Evolutionary conservation across 2,329 filamentous ascomycete species (phyloP), one percentile per base, ranked within the genome.

Genomic region (Cadophora gregata): DNA sequence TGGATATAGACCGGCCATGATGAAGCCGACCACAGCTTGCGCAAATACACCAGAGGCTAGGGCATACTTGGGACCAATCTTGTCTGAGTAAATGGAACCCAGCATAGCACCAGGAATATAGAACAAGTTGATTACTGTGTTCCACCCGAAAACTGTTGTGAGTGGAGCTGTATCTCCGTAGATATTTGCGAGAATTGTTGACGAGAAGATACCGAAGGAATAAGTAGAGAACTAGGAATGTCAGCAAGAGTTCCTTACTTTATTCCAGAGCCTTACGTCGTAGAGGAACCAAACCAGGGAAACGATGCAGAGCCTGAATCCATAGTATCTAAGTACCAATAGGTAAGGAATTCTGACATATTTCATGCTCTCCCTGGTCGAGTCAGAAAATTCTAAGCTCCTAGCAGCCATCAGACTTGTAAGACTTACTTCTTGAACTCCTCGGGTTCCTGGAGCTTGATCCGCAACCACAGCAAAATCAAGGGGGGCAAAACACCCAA

Each of bases 251-350:
- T 64, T 12, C 0, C 31, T 33, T 1, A 12, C 7, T 42, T 10
- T 42, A 48, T 50, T 36, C 3, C 38, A 8, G 24, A 8, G 38
- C 77, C 83, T 78, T 73, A 87, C 85, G 64, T 93, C 88, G 77
- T 93, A 96, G 69, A 95, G 85, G 78, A 96, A 96, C 93, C 93
- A 96, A 75, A 96, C 91, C 25, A 89, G 72, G 69, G 86, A 88
- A 63, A 96, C 90, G 24, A 90, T 79, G 1, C 86, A 74, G n/a
- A 96, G 81, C 24, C 92, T 86, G 74, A 83, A 86, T 79, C 93
- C 90, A 78, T 96, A 96, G 75, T 88, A 94, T 63, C 82, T 86
- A 48, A 86, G 66, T 0, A 86, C 83, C 1, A 88, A 78, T 51
- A 73, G 65, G 72, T 88, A 90, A 0, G 87, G 87, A 0, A 86